A percentile compares a stretch with the other conserved stretches of the same genome.
These are phyloP conservation scores for Vitis hybrid DNA, from an alignment of 177 flowering plant genomes.

Conservation along the genomic window DNA sequence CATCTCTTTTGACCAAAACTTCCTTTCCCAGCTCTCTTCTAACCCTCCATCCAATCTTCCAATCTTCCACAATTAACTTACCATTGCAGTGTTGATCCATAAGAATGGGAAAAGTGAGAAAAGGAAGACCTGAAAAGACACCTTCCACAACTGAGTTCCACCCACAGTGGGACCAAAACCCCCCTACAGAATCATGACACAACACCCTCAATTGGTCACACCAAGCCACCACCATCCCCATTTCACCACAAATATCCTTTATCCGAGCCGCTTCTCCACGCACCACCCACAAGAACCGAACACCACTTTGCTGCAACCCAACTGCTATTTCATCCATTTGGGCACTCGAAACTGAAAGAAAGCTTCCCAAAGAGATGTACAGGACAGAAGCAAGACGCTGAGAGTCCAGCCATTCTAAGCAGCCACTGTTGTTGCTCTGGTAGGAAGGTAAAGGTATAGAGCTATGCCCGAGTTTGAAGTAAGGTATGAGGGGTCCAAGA, in stretches of 20 bases:
- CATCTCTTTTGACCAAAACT: slow-evolving; percentile 23
- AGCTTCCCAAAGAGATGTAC: slow-evolving; percentile 13
- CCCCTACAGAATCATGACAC: slow-evolving; percentile 14
- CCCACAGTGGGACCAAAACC: slow-evolving; percentile 23
- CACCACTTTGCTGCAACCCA: slow-evolving; percentile 8
- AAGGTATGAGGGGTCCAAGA: slow-evolving; percentile 26
- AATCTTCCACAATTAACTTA: slow-evolving; percentile 10
- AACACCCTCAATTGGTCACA: slow-evolving; percentile 18
- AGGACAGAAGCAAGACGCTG: neutral
- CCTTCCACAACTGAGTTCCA: slow-evolving; percentile 14
- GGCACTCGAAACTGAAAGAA: slow-evolving; percentile 13
- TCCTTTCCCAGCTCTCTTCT: neutral
- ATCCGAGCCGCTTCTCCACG: slow-evolving; percentile 5
- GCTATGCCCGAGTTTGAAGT: neutral
- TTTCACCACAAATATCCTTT: slow-evolving; percentile 10
- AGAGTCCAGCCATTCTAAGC: slow-evolving; percentile 8
- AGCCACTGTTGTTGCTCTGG: neutral
- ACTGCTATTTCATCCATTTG: slow-evolving; percentile 14
- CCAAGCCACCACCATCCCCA: slow-evolving; percentile 15
- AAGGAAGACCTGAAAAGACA: slow-evolving; percentile 13
- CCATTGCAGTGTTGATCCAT: slow-evolving; percentile 8
- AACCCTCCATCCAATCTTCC: slow-evolving; percentile 15
- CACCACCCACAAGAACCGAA: slow-evolving; percentile 18
- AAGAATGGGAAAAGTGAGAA: slow-evolving; percentile 11
- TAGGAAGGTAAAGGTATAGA: too few species aligned